Conservation (phyloP, 2,329 filamentous ascomycete species). For the Pyricularia grisea region DNA sequence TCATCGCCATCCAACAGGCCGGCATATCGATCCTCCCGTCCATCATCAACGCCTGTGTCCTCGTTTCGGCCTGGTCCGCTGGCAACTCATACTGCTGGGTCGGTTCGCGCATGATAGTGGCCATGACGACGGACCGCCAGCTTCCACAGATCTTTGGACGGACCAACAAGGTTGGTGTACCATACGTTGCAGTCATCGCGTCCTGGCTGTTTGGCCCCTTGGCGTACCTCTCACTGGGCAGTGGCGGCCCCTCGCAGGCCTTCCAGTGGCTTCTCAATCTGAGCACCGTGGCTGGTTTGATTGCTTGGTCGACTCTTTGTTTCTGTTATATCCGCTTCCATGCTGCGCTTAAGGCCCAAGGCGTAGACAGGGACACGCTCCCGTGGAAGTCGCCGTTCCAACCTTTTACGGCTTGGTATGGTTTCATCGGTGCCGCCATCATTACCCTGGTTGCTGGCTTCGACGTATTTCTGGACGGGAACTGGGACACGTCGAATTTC, state of each 20-base stretch:
- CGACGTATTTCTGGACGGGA: conserved; percentile 16
- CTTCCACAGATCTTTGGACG: conserved; percentile 25
- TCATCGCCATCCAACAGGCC: conserved; percentile 13
- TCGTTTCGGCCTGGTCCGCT: conserved; percentile 27
- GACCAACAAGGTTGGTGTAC: conserved; percentile 28
- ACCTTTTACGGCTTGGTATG: conserved; percentile 2
- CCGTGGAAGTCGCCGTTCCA: conserved; percentile 4
- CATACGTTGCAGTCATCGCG: conserved; percentile 29
- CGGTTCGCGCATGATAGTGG: conserved; percentile 11
- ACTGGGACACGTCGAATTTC: conserved; percentile 20
- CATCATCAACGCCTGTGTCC: conserved; percentile 16
- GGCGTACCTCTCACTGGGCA: conserved; percentile 25
- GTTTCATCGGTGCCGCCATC: not conserved
- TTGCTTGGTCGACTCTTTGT: not conserved
- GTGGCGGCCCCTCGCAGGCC: conserved; percentile 10
- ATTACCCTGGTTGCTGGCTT: conserved; percentile 18
- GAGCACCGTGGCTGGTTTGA: conserved; percentile 13
- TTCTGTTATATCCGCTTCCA: conserved; percentile 10
- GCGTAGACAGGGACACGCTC: conserved; percentile 4
- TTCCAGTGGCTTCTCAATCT: conserved; percentile 9
- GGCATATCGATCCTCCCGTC: conserved; percentile 10
- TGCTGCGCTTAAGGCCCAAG: conserved; percentile 3
- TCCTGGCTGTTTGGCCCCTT: conserved; percentile 28
- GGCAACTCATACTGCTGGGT: conserved; percentile 32
- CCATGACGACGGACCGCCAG: not conserved